phyloP scores from a whole-genome alignment of 2,329 filamentous ascomycete genomes.

The Calonectria crousiana region DNA sequence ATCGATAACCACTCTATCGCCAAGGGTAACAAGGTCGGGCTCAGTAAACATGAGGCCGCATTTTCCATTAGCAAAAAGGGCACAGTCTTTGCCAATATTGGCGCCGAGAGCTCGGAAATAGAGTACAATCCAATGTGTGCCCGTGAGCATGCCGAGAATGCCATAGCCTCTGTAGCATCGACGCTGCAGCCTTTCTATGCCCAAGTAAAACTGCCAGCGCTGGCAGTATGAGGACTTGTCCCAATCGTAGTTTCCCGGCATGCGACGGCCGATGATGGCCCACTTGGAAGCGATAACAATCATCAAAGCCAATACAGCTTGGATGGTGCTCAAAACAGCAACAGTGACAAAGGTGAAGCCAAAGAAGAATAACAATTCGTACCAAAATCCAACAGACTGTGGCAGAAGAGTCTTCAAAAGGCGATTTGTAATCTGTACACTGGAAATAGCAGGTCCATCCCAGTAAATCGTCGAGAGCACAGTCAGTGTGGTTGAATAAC shows the following conservation, averaged over 20 bases:
- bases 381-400: conserved; percentile 40
- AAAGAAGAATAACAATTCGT: conserved; percentile 54
- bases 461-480: conserved; percentile 63
- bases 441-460: conserved; percentile 61
- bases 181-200: conserved; percentile 63
- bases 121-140: conserved; percentile 63
- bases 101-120: conserved; percentile 68
- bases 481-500: conserved; percentile 61
- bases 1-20: conserved; percentile 65
- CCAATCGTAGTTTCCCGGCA: conserved; percentile 68
- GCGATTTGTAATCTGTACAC: conserved; percentile 59
- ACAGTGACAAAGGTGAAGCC: conserved; percentile 54
- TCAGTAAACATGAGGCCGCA: conserved; percentile 68
- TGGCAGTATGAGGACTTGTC: conserved; percentile 69
- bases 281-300: conserved; percentile 63
- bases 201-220: conserved; percentile 67
- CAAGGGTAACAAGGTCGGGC: conserved; percentile 66
- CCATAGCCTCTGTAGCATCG: conserved; percentile 64
- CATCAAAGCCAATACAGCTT: conserved; percentile 57
- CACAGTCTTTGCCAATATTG: conserved; percentile 65
- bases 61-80: conserved; percentile 65
- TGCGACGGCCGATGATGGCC: conserved; percentile 62
- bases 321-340: conserved; percentile 55
- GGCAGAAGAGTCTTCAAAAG: conserved; percentile 43
- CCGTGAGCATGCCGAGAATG: conserved; percentile 64